Conservation (phyloP, 148 eudicot genomes). For the Selenicereus undatus region DNA sequence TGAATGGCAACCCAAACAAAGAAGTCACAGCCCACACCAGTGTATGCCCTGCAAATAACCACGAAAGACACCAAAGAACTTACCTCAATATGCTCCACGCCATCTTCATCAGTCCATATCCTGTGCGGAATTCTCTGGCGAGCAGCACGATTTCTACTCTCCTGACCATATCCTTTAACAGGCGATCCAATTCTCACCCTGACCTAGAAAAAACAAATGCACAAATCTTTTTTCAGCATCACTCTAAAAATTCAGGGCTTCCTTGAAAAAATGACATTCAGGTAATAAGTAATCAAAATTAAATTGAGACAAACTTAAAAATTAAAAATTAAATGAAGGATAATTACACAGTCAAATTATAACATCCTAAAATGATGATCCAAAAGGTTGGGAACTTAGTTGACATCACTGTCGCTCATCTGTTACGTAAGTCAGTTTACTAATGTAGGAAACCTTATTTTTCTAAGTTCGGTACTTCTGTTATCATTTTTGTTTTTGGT, state of each 20-base stretch:
- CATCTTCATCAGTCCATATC: slow-evolving; percentile 79
- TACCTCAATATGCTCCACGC: slow-evolving; percentile 87
- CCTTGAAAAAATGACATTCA: not conserved
- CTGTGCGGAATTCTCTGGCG: slow-evolving; percentile 75
- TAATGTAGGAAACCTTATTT: not conserved
- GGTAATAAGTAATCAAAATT: not conserved
- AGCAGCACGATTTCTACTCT: slow-evolving; percentile 85
- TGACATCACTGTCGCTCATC: no score
- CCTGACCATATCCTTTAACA: slow-evolving; percentile 86
- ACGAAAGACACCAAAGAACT: slow-evolving; percentile 4
- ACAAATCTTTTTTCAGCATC: not conserved
- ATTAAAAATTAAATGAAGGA: not conserved
- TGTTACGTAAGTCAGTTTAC: not conserved
- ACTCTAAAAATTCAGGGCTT: not conserved
- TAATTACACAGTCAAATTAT: no score
- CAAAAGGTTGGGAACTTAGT: not conserved
- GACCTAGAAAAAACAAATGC: slow-evolving; percentile 41
- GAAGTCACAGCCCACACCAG: not conserved
- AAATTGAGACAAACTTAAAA: not conserved
- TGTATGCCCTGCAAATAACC: not conserved
- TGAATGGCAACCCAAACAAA: not conserved
- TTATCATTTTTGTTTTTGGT: not conserved
- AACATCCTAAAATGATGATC: not conserved
- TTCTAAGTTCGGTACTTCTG: not conserved
- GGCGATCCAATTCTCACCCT: slow-evolving; percentile 84